A percentile compares a stretch with the other conserved stretches of the same genome.
phyloP scores from a whole-genome alignment of 106 monocot genomes.

The Triglochin maritima region DNA sequence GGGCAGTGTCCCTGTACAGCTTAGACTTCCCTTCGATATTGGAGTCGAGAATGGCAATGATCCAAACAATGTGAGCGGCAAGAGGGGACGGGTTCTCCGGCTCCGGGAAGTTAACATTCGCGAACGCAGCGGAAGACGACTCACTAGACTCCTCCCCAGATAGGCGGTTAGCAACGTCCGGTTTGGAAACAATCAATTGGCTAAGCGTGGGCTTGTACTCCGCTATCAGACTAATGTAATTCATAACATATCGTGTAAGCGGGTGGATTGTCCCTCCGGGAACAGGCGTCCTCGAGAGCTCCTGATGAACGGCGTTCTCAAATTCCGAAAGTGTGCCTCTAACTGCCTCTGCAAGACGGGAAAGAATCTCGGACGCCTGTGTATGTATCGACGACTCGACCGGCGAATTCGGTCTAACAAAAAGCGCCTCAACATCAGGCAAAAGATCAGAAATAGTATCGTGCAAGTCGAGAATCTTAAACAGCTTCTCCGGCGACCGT shows the following conservation, averaged over 20 bases:
- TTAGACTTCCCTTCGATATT: constrained; percentile 63
- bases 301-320: constrained; percentile 67
- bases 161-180: constrained; percentile 11
- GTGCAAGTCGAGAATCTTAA: constrained; percentile 27
- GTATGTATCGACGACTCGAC: constrained; percentile 54
- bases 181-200: constrained; percentile 51
- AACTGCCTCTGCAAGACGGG: constrained; percentile 59
- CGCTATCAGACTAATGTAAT: constrained; percentile 63
- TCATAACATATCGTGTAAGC: constrained; percentile 92
- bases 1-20: constrained; percentile 52
- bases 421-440: constrained; percentile 18
- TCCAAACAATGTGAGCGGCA: constrained; percentile 60
- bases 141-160: background rate
- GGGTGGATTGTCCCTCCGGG: constrained; percentile 91
- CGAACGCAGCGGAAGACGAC: background rate
- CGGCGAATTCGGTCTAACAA: constrained; percentile 22
- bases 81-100: constrained; percentile 36
- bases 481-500: constrained; percentile 23
- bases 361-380: constrained; percentile 53
- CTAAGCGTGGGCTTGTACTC: constrained; percentile 66
- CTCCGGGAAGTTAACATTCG: constrained; percentile 43
- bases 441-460: constrained; percentile 20
- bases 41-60: constrained; percentile 51
- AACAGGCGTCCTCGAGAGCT: constrained; percentile 49
- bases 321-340: constrained; percentile 90